phyloP scores from a whole-genome alignment of 2,329 filamentous ascomycete genomes.

The Cladosporium sp. region DNA sequence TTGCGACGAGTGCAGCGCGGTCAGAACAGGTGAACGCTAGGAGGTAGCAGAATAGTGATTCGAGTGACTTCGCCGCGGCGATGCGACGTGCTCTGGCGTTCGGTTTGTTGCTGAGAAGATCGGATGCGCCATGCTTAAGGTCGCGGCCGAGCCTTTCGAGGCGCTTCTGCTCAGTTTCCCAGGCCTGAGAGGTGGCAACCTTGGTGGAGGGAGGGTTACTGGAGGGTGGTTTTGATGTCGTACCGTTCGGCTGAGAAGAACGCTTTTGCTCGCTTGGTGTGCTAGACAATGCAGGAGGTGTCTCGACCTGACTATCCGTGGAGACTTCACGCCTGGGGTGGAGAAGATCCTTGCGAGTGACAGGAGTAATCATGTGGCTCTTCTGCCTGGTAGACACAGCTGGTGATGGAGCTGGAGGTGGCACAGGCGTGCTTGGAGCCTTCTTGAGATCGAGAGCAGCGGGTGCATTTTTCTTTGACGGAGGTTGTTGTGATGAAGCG shows the following conservation, averaged over 20 bases:
- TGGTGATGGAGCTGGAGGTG: conserved; percentile 6
- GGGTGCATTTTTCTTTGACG: conserved; percentile 14
- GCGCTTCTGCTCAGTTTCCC: conserved; percentile 42
- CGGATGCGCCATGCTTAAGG: conserved; percentile 48
- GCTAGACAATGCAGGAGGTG: conserved; percentile 27
- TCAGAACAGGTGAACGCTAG: conserved; percentile 37
- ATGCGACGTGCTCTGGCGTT: conserved; percentile 21
- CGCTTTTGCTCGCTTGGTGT: conserved; percentile 25
- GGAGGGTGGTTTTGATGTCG: conserved; percentile 8
- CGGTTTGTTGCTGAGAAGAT: conserved; percentile 33
- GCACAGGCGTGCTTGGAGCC: conserved; percentile 15
- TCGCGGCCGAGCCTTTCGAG: conserved; percentile 45
- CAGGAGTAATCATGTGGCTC: conserved; percentile 29
- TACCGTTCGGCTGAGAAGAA: conserved; percentile 21
- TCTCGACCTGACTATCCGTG: conserved; percentile 18
- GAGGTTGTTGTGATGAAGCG: conserved; percentile 1
- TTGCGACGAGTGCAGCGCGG: conserved; percentile 28
- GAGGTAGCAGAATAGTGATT: conserved; percentile 45
- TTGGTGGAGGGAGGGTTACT: conserved; percentile 30
- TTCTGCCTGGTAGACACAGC: conserved; percentile 24
- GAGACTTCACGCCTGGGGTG: conserved; percentile 31
- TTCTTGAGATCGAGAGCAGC: conserved; percentile 8
- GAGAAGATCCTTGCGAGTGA: conserved; percentile 30
- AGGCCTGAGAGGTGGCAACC: conserved; percentile 27
- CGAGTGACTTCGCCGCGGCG: conserved; percentile 45